These are phyloP conservation scores for Xylariaceae sp. DNA, from an alignment of 2,329 filamentous ascomycete genomes.

Conservation along the genomic window DNA sequence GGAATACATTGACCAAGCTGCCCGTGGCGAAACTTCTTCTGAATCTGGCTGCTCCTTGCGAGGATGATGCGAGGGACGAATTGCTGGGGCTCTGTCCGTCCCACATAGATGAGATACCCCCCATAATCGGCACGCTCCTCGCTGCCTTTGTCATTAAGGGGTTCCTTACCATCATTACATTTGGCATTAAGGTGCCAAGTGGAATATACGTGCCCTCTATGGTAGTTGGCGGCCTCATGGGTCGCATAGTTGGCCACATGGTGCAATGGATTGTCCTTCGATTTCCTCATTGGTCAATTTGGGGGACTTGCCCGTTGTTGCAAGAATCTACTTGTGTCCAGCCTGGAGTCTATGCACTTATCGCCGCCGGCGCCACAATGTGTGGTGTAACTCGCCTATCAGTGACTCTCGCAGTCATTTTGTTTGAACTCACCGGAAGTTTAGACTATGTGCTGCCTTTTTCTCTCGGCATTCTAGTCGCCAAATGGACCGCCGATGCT, in stretches of 20 bases:
- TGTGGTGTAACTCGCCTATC: constrained; percentile 92
- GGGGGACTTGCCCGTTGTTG: constrained; percentile 65
- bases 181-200: constrained; percentile 93
- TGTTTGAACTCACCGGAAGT: constrained; percentile 93
- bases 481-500: constrained; percentile 98
- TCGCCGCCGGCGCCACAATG: constrained; percentile 95
- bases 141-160: constrained; percentile 86
- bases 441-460: constrained; percentile 94
- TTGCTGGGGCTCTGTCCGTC: constrained; percentile 72
- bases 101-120: constrained; percentile 68
- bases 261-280: constrained; percentile 76
- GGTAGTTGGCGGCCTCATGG: constrained; percentile 92
- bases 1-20: constrained; percentile 85
- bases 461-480: constrained; percentile 81
- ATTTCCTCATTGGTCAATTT: constrained; percentile 67
- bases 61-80: constrained; percentile 58
- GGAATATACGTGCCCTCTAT: constrained; percentile 98
- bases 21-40: constrained; percentile 87
- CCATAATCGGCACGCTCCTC: constrained; percentile 65
- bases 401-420: constrained; percentile 87
- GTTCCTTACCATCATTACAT: constrained; percentile 80
- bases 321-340: constrained; percentile 81
- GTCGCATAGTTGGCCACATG: constrained; percentile 78
- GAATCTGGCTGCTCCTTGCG: constrained; percentile 84
- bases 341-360: constrained; percentile 92